These are phyloP conservation scores for Juglanconis oblonga DNA, from an alignment of 2,329 filamentous ascomycete species.

Conservation along the genomic window DNA sequence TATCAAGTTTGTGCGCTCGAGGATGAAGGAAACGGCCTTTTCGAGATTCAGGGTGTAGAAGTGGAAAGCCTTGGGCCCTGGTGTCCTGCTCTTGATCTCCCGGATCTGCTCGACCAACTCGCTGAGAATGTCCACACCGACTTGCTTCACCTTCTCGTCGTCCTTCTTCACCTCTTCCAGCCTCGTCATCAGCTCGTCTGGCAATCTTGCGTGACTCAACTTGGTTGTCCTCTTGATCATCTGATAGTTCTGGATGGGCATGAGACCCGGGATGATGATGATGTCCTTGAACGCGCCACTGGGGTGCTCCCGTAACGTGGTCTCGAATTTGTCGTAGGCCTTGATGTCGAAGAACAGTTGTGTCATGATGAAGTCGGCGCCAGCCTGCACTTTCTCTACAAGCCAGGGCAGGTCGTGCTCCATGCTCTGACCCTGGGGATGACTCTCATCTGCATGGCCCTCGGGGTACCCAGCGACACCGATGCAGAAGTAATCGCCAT, in stretches of 20 bases:
- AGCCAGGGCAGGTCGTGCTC: conserved; percentile 86
- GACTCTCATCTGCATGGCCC: conserved; percentile 86
- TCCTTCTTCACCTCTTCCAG: conserved; percentile 73
- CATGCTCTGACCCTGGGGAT: conserved; percentile 65
- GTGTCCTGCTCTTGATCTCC: conserved; percentile 52
- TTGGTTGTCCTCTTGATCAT: conserved; percentile 94
- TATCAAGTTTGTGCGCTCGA: conserved; percentile 84
- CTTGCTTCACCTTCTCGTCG: conserved; percentile 76
- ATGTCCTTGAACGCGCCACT: conserved; percentile 83
- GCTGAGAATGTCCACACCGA: conserved; percentile 77
- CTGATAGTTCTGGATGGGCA: conserved; percentile 97
- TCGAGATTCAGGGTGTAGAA: conserved; percentile 97
- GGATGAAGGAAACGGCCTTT: conserved; percentile 90
- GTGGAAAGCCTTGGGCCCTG: conserved; percentile 77
- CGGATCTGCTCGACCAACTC: conserved; percentile 82
- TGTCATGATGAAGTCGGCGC: conserved; percentile 97
- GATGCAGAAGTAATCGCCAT: conserved; percentile 94
- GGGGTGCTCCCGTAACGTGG: conserved; percentile 70
- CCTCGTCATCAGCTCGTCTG: conserved; percentile 64
- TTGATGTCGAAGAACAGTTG: conserved; percentile 92
- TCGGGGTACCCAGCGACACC: conserved; percentile 95
- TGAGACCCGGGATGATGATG: conserved; percentile 88
- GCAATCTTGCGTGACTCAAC: conserved; percentile 84
- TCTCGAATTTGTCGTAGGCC: conserved; percentile 79
- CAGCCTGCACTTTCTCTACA: conserved; percentile 85